Evolutionary conservation across 1,284 basidiomycete species (phyloP).

Genomic region (Ceratobasidium sp.): DNA sequence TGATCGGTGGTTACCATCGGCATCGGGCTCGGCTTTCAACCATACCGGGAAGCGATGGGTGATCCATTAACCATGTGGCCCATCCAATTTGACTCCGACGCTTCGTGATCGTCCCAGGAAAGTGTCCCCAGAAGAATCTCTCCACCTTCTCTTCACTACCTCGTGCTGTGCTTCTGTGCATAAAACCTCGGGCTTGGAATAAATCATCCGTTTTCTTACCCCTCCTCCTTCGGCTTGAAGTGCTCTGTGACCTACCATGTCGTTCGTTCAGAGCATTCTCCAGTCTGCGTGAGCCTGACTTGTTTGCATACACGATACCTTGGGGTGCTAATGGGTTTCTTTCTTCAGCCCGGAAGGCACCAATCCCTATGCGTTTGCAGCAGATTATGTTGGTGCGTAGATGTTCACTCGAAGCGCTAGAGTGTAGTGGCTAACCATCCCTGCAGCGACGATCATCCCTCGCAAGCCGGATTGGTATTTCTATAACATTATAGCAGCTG

Average conservation of each 20-base stretch:
- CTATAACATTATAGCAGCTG: slow-evolving; percentile 19
- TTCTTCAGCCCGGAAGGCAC: slow-evolving; percentile 20
- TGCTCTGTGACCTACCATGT: slow-evolving; percentile 22
- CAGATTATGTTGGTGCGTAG: slow-evolving; percentile 25
- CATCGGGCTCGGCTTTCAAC: no score
- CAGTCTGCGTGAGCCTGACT: slow-evolving; percentile 20
- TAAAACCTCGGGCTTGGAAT: no score
- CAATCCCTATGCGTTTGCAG: slow-evolving; percentile 40
- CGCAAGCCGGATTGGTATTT: slow-evolving; percentile 42
- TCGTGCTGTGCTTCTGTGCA: no score
- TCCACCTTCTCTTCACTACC: no score
- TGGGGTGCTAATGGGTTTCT: background rate
- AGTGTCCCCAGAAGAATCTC: no score
- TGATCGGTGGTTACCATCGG: no score
- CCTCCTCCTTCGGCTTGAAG: background rate
- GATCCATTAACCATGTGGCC: no score
- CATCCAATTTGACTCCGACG: no score
- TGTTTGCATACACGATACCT: background rate
- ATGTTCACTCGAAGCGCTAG: background rate
- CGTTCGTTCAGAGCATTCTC: slow-evolving; percentile 35
- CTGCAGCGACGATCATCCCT: slow-evolving; percentile 26
- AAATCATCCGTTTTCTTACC: no score
- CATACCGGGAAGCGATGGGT: no score
- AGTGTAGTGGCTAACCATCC: background rate
- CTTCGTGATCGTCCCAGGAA: no score